Conservation (phyloP, 164 flowering plant species). For the Macadamia integrifolia region DNA sequence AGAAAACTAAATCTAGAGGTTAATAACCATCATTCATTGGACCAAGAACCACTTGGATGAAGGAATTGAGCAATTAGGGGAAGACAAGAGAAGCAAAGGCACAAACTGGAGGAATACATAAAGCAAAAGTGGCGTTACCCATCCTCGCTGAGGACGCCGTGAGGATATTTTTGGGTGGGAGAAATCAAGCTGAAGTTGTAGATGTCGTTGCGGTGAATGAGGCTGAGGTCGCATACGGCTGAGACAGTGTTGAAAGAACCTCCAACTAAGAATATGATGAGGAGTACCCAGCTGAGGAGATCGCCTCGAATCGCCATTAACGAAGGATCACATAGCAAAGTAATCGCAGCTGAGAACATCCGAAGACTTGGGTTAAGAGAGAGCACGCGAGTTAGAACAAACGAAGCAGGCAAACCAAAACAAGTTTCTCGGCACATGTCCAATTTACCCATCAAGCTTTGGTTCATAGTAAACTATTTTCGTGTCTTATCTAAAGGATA, state of each 20-base stretch:
- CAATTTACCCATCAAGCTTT: no score
- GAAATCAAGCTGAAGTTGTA: conserved; percentile 65
- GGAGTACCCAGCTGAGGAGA: conserved; percentile 12
- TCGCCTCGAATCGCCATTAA: conserved; percentile 10
- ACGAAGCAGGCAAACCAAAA: no score
- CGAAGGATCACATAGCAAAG: conserved; percentile 5
- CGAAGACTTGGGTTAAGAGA: neutral
- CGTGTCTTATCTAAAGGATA: no score
- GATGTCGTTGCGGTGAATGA: conserved; percentile 37
- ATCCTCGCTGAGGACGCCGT: conserved; percentile 90
- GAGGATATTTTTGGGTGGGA: conserved; percentile 54
- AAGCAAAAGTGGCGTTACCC: conserved; percentile 43
- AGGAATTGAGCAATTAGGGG: neutral
- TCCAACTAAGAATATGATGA: conserved; percentile 22
- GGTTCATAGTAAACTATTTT: no score
- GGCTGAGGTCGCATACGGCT: conserved; percentile 50
- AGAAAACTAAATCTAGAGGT: neutral
- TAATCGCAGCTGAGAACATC: conserved; percentile 6
- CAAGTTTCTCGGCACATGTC: no score
- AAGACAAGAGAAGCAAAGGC: neutral
- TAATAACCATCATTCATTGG: neutral
- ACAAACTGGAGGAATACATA: neutral
- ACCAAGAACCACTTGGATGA: neutral
- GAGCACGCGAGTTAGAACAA: no score
- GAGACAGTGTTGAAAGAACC: conserved; percentile 22